These are phyloP conservation scores for Starmera quercuum DNA, from an alignment of 805 yeast genomes.

Conservation along the genomic window DNA sequence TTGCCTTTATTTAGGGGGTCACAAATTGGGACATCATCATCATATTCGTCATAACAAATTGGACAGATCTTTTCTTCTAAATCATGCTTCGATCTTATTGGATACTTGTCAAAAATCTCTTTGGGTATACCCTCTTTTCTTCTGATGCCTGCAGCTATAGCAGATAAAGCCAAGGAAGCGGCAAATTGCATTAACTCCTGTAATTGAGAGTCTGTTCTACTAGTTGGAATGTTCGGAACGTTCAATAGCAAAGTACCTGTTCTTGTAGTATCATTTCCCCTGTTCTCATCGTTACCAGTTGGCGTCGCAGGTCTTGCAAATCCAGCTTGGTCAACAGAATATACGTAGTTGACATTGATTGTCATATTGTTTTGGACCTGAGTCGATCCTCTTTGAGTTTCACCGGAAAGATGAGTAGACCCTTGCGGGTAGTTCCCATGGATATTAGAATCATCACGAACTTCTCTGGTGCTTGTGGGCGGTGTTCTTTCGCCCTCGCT, in stretches of 20 bases:
- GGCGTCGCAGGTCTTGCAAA: background rate
- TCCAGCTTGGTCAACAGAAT: conserved; percentile 9
- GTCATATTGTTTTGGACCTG: conserved; percentile 27
- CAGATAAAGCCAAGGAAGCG: conserved; percentile 60
- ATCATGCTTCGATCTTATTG: conserved; percentile 24
- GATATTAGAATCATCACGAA: no score
- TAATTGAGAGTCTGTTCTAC: conserved; percentile 47
- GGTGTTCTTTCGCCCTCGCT: no score
- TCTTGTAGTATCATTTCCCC: conserved; percentile 14
- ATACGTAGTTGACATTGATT: conserved; percentile 32
- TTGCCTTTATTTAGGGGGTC: conserved; percentile 1
- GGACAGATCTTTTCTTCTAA: conserved; percentile 40
- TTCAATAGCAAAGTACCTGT: conserved; percentile 56
- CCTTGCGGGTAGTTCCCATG: background rate
- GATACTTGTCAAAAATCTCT: conserved; percentile 44
- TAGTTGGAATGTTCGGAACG: conserved; percentile 57
- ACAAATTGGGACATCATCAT: conserved; percentile 7
- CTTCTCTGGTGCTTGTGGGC: no score
- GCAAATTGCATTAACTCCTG: conserved; percentile 59
- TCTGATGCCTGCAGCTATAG: conserved; percentile 44
- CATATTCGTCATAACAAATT: conserved; percentile 54
- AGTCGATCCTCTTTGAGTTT: background rate
- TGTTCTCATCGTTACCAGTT: conserved; percentile 3
- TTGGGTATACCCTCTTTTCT: conserved; percentile 45
- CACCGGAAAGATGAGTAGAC: background rate